Base-by-base conservation (phyloP, 345 rosid genomes). In the Lepidium aucheri region DNA sequence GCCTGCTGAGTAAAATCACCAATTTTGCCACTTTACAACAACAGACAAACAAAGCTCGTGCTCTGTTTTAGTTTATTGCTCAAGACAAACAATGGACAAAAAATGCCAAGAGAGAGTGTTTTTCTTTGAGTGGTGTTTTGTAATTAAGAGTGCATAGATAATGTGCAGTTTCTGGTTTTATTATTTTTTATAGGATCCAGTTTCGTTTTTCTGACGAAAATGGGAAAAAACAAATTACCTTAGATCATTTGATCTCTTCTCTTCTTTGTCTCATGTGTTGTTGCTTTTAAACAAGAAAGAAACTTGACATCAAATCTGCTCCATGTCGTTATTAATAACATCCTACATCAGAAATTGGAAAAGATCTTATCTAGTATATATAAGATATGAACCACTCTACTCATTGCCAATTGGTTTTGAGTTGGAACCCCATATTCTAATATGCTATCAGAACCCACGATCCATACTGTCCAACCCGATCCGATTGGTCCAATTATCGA, bases 1-100 rank as follows among this genome's bases (percentile, higher is more conserved):
- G 70, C 74, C 1, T 78, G 78, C 65, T 74, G 74, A 74, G 20
- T 50, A 2, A 20, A 44, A 40, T 14, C 28, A 71, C 42, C 60
- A 42, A 28, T 67, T 22, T 53, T 50, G 43, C 30, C 14, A 50
- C 57, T 41, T 24, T 53, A 4, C 32, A 28, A 28, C 49, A 15
- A 41, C 32, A 50, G 42, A 28, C 41, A 60, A 38, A 35, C 54
- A 28, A 34, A 35, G 51, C 63, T 35, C 51, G 14, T 33, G 35
- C 62, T 45, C 16, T 46, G 32, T 61, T 49, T 17, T 30, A 34
- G 74, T 44, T 63, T 30, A n/a, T 71, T 45, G 40, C 0, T 38
- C 46, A 69, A 60, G 59, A 22, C 41, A 60, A 20, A 41, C 9
- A 18, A 13, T 26, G 16, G 67, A 49, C 36, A 42, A 6, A 28